A percentile compares a stretch with the other conserved stretches of the same genome.
Evolutionary conservation across 495 filamentous ascomycete species (phyloP).

Genomic region (Cladorrhinum samala): DNA sequence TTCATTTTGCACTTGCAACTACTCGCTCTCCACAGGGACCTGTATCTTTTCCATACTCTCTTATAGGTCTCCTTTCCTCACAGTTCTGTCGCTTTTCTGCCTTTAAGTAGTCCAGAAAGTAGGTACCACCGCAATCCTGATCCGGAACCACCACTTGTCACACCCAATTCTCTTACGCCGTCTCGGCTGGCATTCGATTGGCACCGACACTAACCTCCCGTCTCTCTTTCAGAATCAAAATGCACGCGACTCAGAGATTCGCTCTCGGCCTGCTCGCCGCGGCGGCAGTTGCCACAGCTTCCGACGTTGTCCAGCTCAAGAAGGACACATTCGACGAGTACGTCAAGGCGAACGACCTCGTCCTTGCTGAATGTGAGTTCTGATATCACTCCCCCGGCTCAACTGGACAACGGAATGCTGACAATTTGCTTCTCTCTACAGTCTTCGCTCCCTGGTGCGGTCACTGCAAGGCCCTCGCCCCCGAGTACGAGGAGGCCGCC

Average conservation of each 20-base stretch:
- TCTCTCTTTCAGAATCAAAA: slow-evolving; percentile 13
- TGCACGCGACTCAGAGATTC: slow-evolving; percentile 28
- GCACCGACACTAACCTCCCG: background rate
- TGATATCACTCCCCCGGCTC: background rate
- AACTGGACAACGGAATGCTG: slow-evolving; percentile 4
- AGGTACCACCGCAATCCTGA: slow-evolving; percentile 3
- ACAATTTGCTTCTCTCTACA: slow-evolving; percentile 21
- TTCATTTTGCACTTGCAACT: slow-evolving; percentile 7
- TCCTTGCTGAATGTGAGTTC: slow-evolving; percentile 69
- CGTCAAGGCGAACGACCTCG: slow-evolving; percentile 75
- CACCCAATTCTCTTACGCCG: background rate
- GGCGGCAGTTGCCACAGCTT: slow-evolving; percentile 55
- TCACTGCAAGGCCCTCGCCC: slow-evolving; percentile 79
- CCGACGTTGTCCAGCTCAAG: slow-evolving; percentile 78
- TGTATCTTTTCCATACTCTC: slow-evolving; percentile 4
- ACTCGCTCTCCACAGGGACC: background rate
- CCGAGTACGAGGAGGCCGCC: slow-evolving; percentile 85
- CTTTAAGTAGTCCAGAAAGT: slow-evolving; percentile 26
- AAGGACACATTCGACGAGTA: slow-evolving; percentile 82
- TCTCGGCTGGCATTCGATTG: background rate
- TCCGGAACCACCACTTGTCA: background rate
- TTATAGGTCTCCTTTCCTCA: slow-evolving; percentile 1
- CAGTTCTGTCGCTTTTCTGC: slow-evolving; percentile 14
- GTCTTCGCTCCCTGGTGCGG: slow-evolving; percentile 73
- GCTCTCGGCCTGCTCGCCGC: slow-evolving; percentile 56